These are phyloP conservation scores for Neurospora tetraspora DNA, from an alignment of 495 filamentous ascomycete genomes.

Conservation along the genomic window DNA sequence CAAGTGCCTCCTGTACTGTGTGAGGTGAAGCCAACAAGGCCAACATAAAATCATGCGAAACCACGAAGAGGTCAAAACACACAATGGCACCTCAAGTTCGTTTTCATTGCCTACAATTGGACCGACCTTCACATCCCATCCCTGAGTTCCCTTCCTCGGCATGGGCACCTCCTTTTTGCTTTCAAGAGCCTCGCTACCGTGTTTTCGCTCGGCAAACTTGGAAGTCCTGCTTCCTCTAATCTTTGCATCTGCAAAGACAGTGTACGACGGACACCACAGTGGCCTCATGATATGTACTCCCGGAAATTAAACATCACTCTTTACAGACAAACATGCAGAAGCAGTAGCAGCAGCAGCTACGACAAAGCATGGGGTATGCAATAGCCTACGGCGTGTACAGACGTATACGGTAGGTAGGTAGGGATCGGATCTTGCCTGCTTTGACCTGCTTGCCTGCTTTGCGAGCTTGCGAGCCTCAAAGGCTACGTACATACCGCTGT, in stretches of 20 bases:
- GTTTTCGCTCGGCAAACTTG: background rate
- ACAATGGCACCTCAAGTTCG: background rate
- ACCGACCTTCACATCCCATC: background rate
- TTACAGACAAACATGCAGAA: background rate
- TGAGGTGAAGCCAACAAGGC: background rate
- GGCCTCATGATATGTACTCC: background rate
- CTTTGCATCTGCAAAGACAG: background rate
- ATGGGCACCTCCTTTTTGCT: background rate
- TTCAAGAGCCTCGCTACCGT: background rate
- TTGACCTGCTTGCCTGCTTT: background rate
- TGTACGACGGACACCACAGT: background rate
- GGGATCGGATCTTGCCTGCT: background rate
- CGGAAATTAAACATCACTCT: background rate
- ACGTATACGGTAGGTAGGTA: background rate
- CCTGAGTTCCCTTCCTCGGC: background rate
- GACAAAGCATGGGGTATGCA: background rate
- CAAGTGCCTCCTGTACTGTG: background rate
- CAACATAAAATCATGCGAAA: background rate
- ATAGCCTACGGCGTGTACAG: background rate
- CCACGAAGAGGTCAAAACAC: background rate
- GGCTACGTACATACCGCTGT: background rate
- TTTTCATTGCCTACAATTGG: background rate
- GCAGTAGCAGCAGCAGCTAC: background rate
- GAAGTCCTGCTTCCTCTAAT: background rate
- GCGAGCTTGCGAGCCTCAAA: background rate